phyloP scores from a whole-genome alignment of 2,329 filamentous ascomycete species.

The Chaetomium olivaceum region DNA sequence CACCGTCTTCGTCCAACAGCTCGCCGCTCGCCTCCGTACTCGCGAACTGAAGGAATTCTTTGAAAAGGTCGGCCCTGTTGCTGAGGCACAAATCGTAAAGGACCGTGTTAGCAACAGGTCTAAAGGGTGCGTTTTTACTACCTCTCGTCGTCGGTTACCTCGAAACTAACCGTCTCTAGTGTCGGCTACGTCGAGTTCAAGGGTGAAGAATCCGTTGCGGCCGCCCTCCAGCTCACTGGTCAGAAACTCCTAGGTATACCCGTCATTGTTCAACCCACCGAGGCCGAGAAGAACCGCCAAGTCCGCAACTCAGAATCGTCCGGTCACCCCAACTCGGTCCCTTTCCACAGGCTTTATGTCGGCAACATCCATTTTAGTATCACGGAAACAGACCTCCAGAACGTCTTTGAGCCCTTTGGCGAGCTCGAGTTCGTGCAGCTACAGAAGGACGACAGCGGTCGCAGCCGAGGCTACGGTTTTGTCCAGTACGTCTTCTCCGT shows the following conservation, averaged over 20 bases:
- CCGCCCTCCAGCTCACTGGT: constrained; percentile 96
- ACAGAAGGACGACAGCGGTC: constrained; percentile 89
- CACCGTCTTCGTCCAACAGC: constrained; percentile 97
- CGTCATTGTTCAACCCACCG: constrained; percentile 96
- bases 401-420: constrained; percentile 96
- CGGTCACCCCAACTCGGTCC: constrained; percentile 76
- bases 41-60: constrained; percentile 95
- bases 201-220: constrained; percentile 87
- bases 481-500: constrained; percentile 75
- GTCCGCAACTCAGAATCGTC: constrained; percentile 75
- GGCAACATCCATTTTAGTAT: constrained; percentile 99
- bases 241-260: constrained; percentile 98
- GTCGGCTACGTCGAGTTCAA: constrained; percentile 99
- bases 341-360: constrained; percentile 97
- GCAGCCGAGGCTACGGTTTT: constrained; percentile 95
- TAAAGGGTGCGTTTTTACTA: constrained; percentile 72
- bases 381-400: constrained; percentile 91
- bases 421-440: constrained; percentile 97
- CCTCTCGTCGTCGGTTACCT: not conserved
- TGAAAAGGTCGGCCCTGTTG: constrained; percentile 89
- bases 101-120: constrained; percentile 94
- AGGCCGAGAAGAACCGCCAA: constrained; percentile 99
- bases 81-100: constrained; percentile 98
- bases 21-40: constrained; percentile 88
- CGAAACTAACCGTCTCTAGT: constrained; percentile 55